Conservation (phyloP, 441 rosid genomes). For the Gossypium aridum region DNA sequence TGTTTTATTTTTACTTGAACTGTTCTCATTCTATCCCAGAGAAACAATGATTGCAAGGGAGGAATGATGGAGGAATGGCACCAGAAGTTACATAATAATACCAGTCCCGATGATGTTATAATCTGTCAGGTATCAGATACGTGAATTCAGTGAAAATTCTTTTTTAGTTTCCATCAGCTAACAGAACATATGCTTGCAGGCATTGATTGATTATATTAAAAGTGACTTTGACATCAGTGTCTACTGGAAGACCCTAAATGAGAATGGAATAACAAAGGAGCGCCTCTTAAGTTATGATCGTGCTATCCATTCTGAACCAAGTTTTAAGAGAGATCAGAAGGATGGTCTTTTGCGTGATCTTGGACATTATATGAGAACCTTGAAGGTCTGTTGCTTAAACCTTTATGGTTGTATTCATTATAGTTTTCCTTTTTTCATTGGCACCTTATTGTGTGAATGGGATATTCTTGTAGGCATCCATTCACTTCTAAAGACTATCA, state of each 20-base stretch:
- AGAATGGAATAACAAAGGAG: slow-evolving; percentile 89
- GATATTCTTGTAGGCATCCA: background rate
- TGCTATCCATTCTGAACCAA: slow-evolving; percentile 86
- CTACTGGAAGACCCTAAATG: slow-evolving; percentile 96
- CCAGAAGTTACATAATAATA: slow-evolving; percentile 97
- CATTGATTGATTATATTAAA: slow-evolving; percentile 71
- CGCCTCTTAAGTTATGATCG: slow-evolving; percentile 97
- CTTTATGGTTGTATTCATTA: slow-evolving; percentile 1
- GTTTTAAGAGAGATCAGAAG: slow-evolving; percentile 70
- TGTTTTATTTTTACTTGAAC: slow-evolving; percentile 17
- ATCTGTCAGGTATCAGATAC: slow-evolving; percentile 80
- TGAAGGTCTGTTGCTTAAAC: slow-evolving; percentile 58
- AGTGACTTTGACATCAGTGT: slow-evolving; percentile 75
- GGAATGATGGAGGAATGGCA: slow-evolving; percentile 99
- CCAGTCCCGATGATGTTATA: slow-evolving; percentile 97
- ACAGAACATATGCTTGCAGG: slow-evolving; percentile 44
- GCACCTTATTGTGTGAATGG: slow-evolving; percentile 7
- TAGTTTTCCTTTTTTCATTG: slow-evolving; percentile 6
- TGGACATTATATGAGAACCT: slow-evolving; percentile 90
- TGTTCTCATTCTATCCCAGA: slow-evolving; percentile 41
- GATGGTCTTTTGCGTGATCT: slow-evolving; percentile 90
- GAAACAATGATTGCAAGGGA: slow-evolving; percentile 96
- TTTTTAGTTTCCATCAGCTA: slow-evolving; percentile 1
- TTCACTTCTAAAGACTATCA: background rate
- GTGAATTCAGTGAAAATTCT: slow-evolving; percentile 13